Evolutionary conservation across 208 protist species (phyloP).

Genomic region (Acanthamoeba rhysodes): DNA sequence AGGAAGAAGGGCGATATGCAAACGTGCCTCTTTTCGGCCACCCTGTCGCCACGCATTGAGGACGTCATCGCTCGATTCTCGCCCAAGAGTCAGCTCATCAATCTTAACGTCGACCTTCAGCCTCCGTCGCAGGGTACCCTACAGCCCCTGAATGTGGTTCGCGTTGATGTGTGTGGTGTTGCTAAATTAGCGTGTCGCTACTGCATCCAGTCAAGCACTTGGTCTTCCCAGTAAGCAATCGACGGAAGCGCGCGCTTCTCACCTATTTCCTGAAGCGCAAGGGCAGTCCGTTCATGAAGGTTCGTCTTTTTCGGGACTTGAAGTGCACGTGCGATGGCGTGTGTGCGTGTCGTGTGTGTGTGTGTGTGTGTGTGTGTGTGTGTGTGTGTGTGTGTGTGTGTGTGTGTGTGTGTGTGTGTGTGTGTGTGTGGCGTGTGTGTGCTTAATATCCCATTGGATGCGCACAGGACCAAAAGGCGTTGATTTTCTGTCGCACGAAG

Average conservation of each 20-base stretch:
- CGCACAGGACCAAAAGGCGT: slow-evolving; percentile 25
- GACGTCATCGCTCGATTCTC: slow-evolving; percentile 65
- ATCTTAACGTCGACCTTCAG: slow-evolving; percentile 61
- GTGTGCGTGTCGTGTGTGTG: too few species aligned
- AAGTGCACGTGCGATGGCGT: too few species aligned
- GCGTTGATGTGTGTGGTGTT: neutral
- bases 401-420: neutral
- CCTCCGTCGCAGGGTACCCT: slow-evolving; percentile 9
- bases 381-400: too few species aligned
- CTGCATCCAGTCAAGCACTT: slow-evolving; percentile 39
- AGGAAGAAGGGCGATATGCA: slow-evolving; percentile 54
- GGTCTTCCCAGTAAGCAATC: slow-evolving; percentile 22
- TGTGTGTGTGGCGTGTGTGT: neutral
- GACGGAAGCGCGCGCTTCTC: slow-evolving; percentile 15
- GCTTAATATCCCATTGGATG: neutral
- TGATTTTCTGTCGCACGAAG: slow-evolving; percentile 65
- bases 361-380: neutral
- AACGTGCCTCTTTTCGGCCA: slow-evolving; percentile 70
- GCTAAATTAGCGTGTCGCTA: neutral
- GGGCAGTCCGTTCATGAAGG: slow-evolving; percentile 39
- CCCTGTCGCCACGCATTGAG: slow-evolving; percentile 43
- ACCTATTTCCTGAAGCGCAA: slow-evolving; percentile 8
- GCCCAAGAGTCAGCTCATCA: slow-evolving; percentile 36
- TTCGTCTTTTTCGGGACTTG: neutral
- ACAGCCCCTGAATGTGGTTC: neutral